A percentile compares a stretch with the other conserved stretches of the same genome.
These are phyloP conservation scores for Monosporozyma siamensis DNA, from an alignment of 805 yeast species.

Conservation along the genomic window DNA sequence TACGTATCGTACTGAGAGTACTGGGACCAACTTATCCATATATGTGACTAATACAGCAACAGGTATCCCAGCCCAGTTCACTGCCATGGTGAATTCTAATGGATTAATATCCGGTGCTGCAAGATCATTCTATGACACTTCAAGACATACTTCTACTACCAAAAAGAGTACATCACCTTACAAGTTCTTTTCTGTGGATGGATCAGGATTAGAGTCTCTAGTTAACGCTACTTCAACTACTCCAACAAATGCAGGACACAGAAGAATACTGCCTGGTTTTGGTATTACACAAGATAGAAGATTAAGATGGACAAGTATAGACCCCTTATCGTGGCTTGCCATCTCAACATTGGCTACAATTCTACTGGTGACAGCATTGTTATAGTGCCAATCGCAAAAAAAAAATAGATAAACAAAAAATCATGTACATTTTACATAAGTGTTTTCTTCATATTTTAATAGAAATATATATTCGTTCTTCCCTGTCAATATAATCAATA, in stretches of 20 bases:
- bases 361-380: not conserved
- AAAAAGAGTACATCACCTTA: constrained; percentile 4
- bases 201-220: not conserved
- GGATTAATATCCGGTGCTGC: constrained; percentile 26
- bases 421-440: too few species aligned
- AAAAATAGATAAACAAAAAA: too few species aligned
- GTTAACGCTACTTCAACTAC: not conserved
- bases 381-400: too few species aligned
- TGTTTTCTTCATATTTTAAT: too few species aligned
- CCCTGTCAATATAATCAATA: too few species aligned
- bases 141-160: constrained; percentile 12
- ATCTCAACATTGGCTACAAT: not conserved
- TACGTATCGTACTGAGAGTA: constrained; percentile 23
- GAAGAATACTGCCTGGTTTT: not conserved
- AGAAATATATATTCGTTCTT: too few species aligned
- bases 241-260: not conserved
- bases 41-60: constrained; percentile 8
- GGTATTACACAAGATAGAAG: not conserved
- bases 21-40: not conserved
- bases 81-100: constrained; percentile 26
- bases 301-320: not conserved
- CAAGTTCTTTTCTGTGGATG: not conserved
- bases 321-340: constrained; percentile 1
- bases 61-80: constrained; percentile 21
- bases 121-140: constrained; percentile 26